Evolutionary conservation across 257 asterid species (phyloP), one percentile per base, ranked within the genome.

Genomic region (Petunia axillaris): DNA sequence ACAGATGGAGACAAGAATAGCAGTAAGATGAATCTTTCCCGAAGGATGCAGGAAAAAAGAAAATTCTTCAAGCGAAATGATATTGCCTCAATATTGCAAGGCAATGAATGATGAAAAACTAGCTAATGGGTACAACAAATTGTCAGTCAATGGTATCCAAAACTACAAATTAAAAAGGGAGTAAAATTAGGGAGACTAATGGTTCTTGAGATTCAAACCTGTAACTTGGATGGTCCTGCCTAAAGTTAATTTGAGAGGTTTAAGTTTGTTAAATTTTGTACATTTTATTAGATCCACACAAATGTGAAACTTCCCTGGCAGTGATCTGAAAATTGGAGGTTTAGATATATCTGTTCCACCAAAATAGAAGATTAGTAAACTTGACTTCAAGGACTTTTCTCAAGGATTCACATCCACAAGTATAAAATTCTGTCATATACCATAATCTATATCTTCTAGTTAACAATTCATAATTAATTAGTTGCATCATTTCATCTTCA

Each of bases 11-110:
- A 38, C 75, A 66, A 65, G 77, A 55, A 62, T 39, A 6, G 74
- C 83, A 73, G 71, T 4, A 77, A 62, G 83, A 79, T 37, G 65
- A 15, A 55, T 25, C 85, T 66, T 16, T 74, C 65, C 64, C 81
- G 46, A 66, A 55, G 77, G 64, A 68, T 55, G 82, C 80, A 82
- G 87, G 78, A 53, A 63, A 82, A 76, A 8, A 63, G 82, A 64
- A 84, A 60, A 55, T 82, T 81, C 77, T 4, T 57, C 4, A 77
- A 54, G 41, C 14, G 36, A 10, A 10, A 63, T 58, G 44, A 38
- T 40, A 4, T 58, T 76, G 57, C n/a, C 6, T 57, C 4, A 60
- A 76, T 44, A n/a, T 76, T 25, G 60, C 81, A 80, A 79, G 79
- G 48, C 58, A 75, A 78, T 57, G 35, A 58, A 38, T 68, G 64